phyloP scores from a whole-genome alignment of 192 early-diverging fungal species.

The Gaertneriomyces semiglobifer region DNA sequence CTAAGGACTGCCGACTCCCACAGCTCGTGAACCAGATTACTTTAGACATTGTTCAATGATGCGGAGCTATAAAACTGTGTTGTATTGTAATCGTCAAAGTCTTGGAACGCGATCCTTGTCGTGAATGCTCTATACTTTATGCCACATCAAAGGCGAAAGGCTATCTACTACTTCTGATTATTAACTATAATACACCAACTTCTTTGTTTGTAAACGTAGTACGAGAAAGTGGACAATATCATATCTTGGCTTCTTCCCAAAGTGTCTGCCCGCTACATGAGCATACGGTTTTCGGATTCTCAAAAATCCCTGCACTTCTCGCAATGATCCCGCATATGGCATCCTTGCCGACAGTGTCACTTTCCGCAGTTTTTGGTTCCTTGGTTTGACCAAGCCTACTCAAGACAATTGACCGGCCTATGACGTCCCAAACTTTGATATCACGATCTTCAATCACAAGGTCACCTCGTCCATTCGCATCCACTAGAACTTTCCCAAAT shows the following conservation, averaged over 20 bases:
- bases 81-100: too few species aligned
- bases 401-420: conserved; percentile 79
- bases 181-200: too few species aligned
- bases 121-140: too few species aligned
- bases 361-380: conserved; percentile 38
- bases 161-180: too few species aligned
- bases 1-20: too few species aligned
- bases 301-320: conserved; percentile 83
- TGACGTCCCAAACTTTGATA: conserved; percentile 84
- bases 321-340: conserved; percentile 82
- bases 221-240: too few species aligned
- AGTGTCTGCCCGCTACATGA: conserved; percentile 80
- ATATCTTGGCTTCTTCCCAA: conserved; percentile 66
- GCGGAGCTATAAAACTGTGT: too few species aligned
- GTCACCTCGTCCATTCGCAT: conserved; percentile 25
- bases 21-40: too few species aligned
- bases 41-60: too few species aligned
- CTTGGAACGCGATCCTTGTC: too few species aligned
- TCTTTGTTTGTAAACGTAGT: too few species aligned
- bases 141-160: too few species aligned
- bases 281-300: conserved; percentile 85
- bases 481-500: conserved; percentile 23
- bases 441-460: conserved; percentile 64
- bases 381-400: conserved; percentile 37
- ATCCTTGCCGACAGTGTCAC: conserved; percentile 28